phyloP scores from a whole-genome alignment of 352 stramenopile species.

The Globisporangium spinosum region DNA sequence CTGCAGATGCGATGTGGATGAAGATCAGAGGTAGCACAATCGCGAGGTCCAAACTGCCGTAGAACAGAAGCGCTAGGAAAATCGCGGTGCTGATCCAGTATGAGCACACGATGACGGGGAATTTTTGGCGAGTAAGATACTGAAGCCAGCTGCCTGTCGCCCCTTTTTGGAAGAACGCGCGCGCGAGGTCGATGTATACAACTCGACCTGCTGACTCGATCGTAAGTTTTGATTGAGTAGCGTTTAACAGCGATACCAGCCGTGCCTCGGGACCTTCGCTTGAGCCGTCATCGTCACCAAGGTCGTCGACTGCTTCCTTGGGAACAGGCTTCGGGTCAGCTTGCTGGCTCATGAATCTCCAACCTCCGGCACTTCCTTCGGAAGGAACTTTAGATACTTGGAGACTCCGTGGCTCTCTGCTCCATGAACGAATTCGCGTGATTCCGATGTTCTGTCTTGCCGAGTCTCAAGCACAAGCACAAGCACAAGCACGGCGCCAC shows the following conservation, averaged over 20 bases:
- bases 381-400: background rate
- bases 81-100: conserved; percentile 16
- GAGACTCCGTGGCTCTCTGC: background rate
- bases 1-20: conserved; percentile 13
- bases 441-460: background rate
- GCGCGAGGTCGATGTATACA: conserved; percentile 10
- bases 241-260: conserved; percentile 10
- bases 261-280: conserved; percentile 1
- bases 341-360: conserved; percentile 6
- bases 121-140: conserved; percentile 1
- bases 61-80: conserved; percentile 16
- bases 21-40: background rate
- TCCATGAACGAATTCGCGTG: background rate
- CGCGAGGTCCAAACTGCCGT: background rate
- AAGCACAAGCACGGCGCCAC: too few species aligned
- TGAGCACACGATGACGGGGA: conserved; percentile 2
- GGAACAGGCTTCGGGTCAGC: background rate
- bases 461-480: too few species aligned
- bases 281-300: background rate
- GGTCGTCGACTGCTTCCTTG: background rate
- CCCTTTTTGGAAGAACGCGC: conserved; percentile 3
- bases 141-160: conserved; percentile 1
- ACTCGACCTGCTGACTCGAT: conserved; percentile 7
- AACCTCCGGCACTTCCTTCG: background rate
- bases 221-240: conserved; percentile 12